Evolutionary conservation across 1,139 yeast species (phyloP).

Genomic region (Taiozyma onychis): DNA sequence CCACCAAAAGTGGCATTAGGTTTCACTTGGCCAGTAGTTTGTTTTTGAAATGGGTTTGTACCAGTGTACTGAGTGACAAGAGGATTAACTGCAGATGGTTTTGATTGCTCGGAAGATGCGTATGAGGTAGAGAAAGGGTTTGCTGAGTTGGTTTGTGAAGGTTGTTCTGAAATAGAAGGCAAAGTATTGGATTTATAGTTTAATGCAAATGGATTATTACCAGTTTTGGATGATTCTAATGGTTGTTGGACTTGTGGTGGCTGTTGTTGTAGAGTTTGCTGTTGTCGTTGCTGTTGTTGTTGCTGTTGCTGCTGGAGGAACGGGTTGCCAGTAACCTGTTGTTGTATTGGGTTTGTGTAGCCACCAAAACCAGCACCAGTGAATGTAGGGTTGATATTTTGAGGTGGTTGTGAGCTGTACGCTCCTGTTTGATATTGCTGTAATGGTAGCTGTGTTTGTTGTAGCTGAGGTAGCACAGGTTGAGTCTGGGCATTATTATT

Average conservation of each 20-base stretch:
- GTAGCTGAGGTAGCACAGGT: slow-evolving; percentile 6
- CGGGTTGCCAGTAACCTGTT: slow-evolving; percentile 12
- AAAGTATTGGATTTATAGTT: slow-evolving; percentile 21
- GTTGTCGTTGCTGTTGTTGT: slow-evolving; percentile 9
- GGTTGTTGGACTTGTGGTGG: slow-evolving; percentile 19
- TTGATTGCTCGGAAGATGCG: slow-evolving; percentile 16
- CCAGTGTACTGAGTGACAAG: slow-evolving; percentile 18
- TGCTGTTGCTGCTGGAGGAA: neutral
- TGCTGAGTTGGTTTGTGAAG: slow-evolving; percentile 13
- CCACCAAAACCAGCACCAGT: slow-evolving; percentile 62
- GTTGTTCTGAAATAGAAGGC: slow-evolving; percentile 16
- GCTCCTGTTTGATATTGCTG: slow-evolving; percentile 16
- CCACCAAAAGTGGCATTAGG: slow-evolving; percentile 66
- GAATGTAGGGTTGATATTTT: slow-evolving; percentile 28
- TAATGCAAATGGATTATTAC: slow-evolving; percentile 26
- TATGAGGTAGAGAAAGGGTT: slow-evolving; percentile 24
- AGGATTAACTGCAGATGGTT: slow-evolving; percentile 4
- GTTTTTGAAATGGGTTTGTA: slow-evolving; percentile 28
- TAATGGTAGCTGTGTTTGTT: slow-evolving; percentile 7
- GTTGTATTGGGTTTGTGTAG: slow-evolving; percentile 26
- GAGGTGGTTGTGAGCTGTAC: slow-evolving; percentile 16
- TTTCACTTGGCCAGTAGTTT: slow-evolving; percentile 22
- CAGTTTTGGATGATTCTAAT: slow-evolving; percentile 24
- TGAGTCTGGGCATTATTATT: slow-evolving; percentile 4
- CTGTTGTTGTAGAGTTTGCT: slow-evolving; percentile 23